Conservation (phyloP, 441 rosid species). For the Aleurites moluccanus region DNA sequence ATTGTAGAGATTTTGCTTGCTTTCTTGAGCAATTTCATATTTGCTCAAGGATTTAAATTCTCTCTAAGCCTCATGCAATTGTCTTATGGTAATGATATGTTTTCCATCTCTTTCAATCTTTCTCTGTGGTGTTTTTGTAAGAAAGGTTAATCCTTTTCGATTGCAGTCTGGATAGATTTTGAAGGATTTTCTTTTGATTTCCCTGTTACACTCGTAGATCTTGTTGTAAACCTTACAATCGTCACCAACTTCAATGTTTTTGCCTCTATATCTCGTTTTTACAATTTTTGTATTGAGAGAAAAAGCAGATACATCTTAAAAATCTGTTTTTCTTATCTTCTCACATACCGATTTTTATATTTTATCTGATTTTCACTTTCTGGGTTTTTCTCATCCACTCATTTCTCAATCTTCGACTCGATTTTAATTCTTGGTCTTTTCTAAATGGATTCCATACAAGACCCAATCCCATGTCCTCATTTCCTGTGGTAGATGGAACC, state of each 20-base stretch:
- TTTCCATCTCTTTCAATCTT: constrained; percentile 8
- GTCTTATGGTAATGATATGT: constrained; percentile 26
- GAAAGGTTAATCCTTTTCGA: neutral
- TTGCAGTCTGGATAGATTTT: constrained; percentile 19
- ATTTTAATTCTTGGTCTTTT: constrained; percentile 10
- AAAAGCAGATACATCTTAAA: neutral
- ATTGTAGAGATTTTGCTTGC: constrained; percentile 6
- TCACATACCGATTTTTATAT: neutral
- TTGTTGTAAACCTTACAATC: constrained; percentile 22
- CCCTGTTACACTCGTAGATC: constrained; percentile 28
- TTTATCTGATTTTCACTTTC: constrained; percentile 15
- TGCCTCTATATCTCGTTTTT: neutral
- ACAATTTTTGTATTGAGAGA: neutral
- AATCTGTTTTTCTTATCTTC: neutral
- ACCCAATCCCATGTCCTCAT: neutral
- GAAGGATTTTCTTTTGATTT: constrained; percentile 14
- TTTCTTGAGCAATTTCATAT: neutral
- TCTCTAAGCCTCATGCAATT: constrained; percentile 18
- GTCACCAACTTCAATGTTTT: constrained; percentile 2
- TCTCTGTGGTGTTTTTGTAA: constrained; percentile 6
- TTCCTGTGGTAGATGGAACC: neutral
- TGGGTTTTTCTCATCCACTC: neutral
- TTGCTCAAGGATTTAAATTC: neutral
- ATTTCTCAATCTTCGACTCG: neutral
- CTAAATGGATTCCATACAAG: neutral